Evolutionary conservation across 768 basidiomycete genomes (phyloP), one percentile per base, ranked within the genome.

Genomic region (Mycena floridula): DNA sequence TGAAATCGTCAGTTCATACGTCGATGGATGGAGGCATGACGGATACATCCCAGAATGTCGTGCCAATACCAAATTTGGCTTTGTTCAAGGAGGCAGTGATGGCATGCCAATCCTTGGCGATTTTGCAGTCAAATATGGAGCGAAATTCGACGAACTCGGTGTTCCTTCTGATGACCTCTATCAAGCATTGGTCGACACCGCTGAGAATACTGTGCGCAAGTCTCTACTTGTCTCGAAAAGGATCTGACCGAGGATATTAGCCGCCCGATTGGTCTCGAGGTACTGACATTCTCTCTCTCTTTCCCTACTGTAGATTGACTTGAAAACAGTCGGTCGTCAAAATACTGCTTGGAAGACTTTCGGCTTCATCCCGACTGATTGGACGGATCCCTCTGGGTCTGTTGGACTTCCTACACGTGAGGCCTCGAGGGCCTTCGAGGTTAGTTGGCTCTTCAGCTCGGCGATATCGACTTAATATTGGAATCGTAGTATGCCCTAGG

Each of bases 31-130:
- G 73, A 58, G 73, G 26, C 51, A 72, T 43, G 70, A 70, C 11
- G 72, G 74, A 2, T 74, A 55, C 46, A 69, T 77, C 27, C 74
- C 74, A 0, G 74, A 76, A 54, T 76, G 74, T 48, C 64, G 74
- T 8, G 55, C 70, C 3, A 74, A 75, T 46, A 75, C 73, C 16
- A 73, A 73, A 57, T 56, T 66, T 20, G 74, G 73, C 2, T 75
- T 68, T 46, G 72, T 74, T 4, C 73, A 74, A 57, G 72, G 73
- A 13, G 72, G 73, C 5, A 64, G 63, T 43, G 70, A 74, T 47
- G 73, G 71, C 5, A 77, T 75, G 74, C 67, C 72, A 11, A 72
- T 75, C 46, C 61, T 77, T 0, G 73, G 73, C 9, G 75, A 76
- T 51, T 77, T 75, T 43, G 73, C 68, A 1, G 63, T 67, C 45